A percentile compares a stretch with the other conserved stretches of the same genome.
These are phyloP conservation scores for Fusarium sp. DNA, from an alignment of 2,329 filamentous ascomycete species.

Conservation along the genomic window DNA sequence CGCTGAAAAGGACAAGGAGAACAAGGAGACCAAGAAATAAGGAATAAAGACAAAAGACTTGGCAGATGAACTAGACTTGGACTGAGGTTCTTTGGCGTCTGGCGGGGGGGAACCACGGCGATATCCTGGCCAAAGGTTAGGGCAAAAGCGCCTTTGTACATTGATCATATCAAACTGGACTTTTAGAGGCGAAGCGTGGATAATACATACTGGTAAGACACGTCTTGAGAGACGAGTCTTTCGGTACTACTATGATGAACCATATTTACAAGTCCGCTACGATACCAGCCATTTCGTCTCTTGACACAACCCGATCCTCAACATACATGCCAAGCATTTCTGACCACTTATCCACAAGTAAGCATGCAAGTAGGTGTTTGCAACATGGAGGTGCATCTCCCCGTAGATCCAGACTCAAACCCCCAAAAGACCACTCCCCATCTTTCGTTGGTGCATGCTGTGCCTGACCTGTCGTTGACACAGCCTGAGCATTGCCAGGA, in stretches of 20 bases:
- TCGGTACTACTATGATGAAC: conserved; percentile 6
- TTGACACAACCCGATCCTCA: conserved; percentile 64
- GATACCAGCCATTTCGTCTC: conserved; percentile 80
- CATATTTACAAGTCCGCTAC: conserved; percentile 57
- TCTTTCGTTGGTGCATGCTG: background rate
- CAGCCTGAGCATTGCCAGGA: conserved; percentile 42
- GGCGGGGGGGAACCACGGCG: conserved; percentile 36
- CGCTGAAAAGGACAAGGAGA: conserved; percentile 65
- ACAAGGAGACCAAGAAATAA: conserved; percentile 65
- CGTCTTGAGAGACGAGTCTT: conserved; percentile 13
- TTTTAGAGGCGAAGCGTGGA: conserved; percentile 42
- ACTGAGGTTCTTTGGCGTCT: conserved; percentile 42
- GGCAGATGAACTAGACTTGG: conserved; percentile 37
- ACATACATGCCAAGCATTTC: conserved; percentile 68
- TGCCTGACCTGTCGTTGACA: background rate
- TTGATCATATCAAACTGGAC: conserved; percentile 47
- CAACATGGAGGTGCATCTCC: conserved; percentile 72
- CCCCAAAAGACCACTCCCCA: conserved; percentile 62
- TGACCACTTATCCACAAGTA: conserved; percentile 76
- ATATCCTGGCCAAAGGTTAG: conserved; percentile 36
- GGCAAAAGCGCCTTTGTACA: conserved; percentile 47
- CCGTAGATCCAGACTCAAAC: conserved; percentile 56
- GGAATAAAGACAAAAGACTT: conserved; percentile 12
- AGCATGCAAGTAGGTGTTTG: conserved; percentile 89
- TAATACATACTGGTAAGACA: conserved; percentile 40